phyloP scores from a whole-genome alignment of 345 rosid species.

The Eucalyptus pauciflora region DNA sequence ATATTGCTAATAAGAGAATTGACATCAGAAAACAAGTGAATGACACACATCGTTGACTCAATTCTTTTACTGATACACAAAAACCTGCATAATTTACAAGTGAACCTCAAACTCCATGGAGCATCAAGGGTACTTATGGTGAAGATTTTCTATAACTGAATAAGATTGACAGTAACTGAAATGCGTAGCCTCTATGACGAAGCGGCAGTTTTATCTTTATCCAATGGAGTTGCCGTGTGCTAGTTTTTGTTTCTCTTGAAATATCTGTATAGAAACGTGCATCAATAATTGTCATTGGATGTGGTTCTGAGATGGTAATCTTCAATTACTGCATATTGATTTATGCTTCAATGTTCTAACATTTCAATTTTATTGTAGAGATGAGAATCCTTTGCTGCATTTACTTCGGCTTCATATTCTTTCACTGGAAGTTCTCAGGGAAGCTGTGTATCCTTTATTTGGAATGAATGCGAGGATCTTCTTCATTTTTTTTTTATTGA shows the following conservation, averaged over 20 bases:
- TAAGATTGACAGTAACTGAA: neutral
- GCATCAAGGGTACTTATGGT: neutral
- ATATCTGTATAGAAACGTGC: neutral
- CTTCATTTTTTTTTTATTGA: neutral
- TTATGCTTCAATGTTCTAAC: neutral
- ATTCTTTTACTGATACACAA: neutral
- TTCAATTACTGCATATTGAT: neutral
- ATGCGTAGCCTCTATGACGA: neutral
- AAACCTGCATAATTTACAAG: neutral
- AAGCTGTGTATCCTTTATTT: slow-evolving; percentile 62
- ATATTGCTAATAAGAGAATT: neutral
- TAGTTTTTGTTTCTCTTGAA: neutral
- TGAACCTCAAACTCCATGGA: neutral
- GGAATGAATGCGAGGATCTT: neutral
- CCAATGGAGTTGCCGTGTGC: neutral
- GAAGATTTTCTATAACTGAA: neutral
- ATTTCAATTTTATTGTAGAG: slow-evolving; percentile 26
- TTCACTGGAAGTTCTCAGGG: slow-evolving; percentile 60
- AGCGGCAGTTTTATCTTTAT: neutral
- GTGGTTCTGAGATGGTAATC: neutral
- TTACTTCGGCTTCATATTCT: slow-evolving; percentile 49
- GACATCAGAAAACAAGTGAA: neutral
- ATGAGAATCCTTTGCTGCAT: slow-evolving; percentile 22
- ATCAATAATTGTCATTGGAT: neutral
- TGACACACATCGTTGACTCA: neutral